Evolutionary conservation across 2,329 filamentous ascomycete species (phyloP).

Genomic region (Stemphylium beticola): DNA sequence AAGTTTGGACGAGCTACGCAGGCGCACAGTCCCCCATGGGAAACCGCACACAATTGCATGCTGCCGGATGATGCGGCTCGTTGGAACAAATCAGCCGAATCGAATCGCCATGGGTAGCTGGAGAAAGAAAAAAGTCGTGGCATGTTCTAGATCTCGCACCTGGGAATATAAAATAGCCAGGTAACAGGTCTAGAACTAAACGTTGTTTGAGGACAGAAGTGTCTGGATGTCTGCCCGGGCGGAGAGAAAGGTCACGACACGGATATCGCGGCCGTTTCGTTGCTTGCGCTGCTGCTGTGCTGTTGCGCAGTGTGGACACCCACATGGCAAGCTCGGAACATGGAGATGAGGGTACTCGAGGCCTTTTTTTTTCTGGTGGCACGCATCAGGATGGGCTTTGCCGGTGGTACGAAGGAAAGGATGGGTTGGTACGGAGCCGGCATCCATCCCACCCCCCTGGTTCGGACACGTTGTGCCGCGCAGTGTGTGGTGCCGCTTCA

Average conservation of each 20-base stretch:
- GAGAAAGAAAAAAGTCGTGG: not conserved
- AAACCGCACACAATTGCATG: slow-evolving; percentile 21
- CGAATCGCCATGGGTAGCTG: not conserved
- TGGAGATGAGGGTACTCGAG: not conserved
- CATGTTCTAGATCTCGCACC: slow-evolving; percentile 4
- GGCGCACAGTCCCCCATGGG: slow-evolving; percentile 26
- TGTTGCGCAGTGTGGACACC: not conserved
- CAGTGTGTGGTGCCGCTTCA: not conserved
- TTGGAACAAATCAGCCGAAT: too few species aligned
- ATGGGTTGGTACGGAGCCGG: not conserved
- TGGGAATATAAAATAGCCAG: too few species aligned
- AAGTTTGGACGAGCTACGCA: too few species aligned
- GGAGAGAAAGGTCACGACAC: not conserved
- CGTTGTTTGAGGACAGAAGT: not conserved
- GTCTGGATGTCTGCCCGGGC: not conserved
- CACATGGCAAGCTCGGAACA: not conserved
- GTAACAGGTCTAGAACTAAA: too few species aligned
- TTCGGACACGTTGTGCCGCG: not conserved
- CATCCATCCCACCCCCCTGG: not conserved
- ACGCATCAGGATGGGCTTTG: not conserved
- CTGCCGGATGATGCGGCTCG: not conserved
- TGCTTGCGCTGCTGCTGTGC: not conserved
- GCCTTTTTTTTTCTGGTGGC: not conserved
- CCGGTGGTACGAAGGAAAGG: not conserved
- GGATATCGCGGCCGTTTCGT: not conserved